A percentile compares a stretch with the other conserved stretches of the same genome.
Evolutionary conservation across 1,139 yeast species (phyloP).

Genomic region (Protomyces lactucae-debilis): DNA sequence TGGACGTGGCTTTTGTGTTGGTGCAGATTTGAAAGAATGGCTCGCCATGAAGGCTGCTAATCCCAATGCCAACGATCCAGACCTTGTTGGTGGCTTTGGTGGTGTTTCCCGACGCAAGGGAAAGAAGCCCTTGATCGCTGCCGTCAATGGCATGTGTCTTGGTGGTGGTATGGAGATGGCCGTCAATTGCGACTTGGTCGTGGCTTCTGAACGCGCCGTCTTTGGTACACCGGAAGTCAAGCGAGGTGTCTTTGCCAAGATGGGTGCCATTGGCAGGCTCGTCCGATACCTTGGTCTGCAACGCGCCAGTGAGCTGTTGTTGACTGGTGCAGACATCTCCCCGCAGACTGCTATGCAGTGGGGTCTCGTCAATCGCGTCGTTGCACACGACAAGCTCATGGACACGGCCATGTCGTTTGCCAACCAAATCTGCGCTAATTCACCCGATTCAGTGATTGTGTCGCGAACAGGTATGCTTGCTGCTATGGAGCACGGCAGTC

Average conservation of each 20-base stretch:
- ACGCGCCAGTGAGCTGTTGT: slow-evolving; percentile 38
- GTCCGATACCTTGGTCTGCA: slow-evolving; percentile 34
- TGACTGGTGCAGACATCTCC: slow-evolving; percentile 38
- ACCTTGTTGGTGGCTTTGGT: slow-evolving; percentile 35
- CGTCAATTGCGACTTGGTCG: slow-evolving; percentile 39
- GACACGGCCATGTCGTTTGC: slow-evolving; percentile 37
- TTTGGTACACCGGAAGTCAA: slow-evolving; percentile 38
- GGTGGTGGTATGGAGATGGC: slow-evolving; percentile 40
- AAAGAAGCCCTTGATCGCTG: slow-evolving; percentile 39
- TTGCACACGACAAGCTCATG: slow-evolving; percentile 34
- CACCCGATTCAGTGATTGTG: slow-evolving; percentile 38
- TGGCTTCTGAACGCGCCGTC: slow-evolving; percentile 36
- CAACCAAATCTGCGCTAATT: slow-evolving; percentile 34
- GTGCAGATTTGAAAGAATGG: slow-evolving; percentile 39
- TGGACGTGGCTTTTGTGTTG: slow-evolving; percentile 38
- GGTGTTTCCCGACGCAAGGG: slow-evolving; percentile 37
- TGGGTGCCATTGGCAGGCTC: slow-evolving; percentile 39
- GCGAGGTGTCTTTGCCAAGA: slow-evolving; percentile 38
- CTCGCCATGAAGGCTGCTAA: slow-evolving; percentile 15
- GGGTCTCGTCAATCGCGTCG: slow-evolving; percentile 38
- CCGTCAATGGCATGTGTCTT: slow-evolving; percentile 38
- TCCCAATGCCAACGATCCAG: not conserved
- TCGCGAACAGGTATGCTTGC: slow-evolving; percentile 36
- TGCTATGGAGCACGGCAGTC: slow-evolving; percentile 35
- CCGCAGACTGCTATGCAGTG: slow-evolving; percentile 36